A percentile compares a stretch with the other conserved stretches of the same genome.
Conservation (phyloP, 2,329 filamentous ascomycete species). For the Colletotrichum cereale region DNA sequence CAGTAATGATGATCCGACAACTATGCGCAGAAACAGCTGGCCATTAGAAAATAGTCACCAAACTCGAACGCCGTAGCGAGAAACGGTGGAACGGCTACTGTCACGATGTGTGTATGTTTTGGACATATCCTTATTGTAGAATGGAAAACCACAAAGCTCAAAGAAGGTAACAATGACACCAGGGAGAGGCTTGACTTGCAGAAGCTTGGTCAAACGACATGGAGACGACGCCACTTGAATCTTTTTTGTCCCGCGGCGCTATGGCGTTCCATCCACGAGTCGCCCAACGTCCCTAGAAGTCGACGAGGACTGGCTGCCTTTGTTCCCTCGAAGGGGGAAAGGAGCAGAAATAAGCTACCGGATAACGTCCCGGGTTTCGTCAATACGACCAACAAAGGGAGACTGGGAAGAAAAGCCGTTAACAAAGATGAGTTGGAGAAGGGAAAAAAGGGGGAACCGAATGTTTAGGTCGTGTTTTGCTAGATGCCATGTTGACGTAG, state of each 20-base stretch:
- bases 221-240: not conserved
- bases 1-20: not conserved
- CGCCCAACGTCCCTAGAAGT: slow-evolving; percentile 5
- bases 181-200: not conserved
- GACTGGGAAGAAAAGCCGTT: slow-evolving; percentile 11
- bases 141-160: not conserved
- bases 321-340: slow-evolving; percentile 2
- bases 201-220: not conserved
- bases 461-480: not conserved
- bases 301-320: slow-evolving; percentile 17
- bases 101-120: not conserved
- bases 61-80: not conserved
- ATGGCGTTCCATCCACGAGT: slow-evolving; percentile 14
- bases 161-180: not conserved
- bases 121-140: not conserved
- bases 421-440: not conserved
- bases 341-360: slow-evolving; percentile 1
- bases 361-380: slow-evolving; percentile 22
- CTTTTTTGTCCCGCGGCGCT: slow-evolving; percentile 5
- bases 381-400: slow-evolving; percentile 25
- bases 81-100: not conserved
- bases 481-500: not conserved
- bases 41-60: not conserved
- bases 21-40: too few relatives aligned
- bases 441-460: not conserved